Conservation (phyloP, 2,329 filamentous ascomycete species). For the Didymellaceae sp. region DNA sequence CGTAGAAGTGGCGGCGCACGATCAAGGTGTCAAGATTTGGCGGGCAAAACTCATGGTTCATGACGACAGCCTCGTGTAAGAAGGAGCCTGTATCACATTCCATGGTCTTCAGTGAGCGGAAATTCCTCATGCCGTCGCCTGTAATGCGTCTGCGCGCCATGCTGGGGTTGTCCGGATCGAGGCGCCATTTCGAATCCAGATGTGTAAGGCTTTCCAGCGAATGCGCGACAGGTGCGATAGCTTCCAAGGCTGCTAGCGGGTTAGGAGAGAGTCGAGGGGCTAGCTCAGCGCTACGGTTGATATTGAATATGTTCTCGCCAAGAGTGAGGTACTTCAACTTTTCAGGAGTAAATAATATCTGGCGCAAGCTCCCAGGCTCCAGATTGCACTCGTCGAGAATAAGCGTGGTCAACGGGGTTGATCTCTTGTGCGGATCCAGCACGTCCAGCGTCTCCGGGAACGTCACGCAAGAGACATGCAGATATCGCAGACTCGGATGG, state of each 20-base stretch:
- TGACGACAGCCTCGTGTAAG: conserved; percentile 35
- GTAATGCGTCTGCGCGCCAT: conserved; percentile 22
- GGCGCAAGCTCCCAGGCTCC: conserved; percentile 27
- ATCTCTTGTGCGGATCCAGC: conserved; percentile 26
- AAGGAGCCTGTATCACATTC: conserved; percentile 43
- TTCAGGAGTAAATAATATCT: conserved; percentile 39
- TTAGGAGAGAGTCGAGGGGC: conserved; percentile 26
- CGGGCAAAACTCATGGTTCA: conserved; percentile 36
- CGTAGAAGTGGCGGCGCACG: conserved; percentile 31
- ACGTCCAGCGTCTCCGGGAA: conserved; percentile 28
- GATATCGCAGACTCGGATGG: conserved; percentile 41
- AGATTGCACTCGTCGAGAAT: conserved; percentile 47
- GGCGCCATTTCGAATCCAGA: conserved; percentile 33
- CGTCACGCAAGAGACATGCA: conserved; percentile 43
- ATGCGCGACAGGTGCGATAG: conserved; percentile 37
- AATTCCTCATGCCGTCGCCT: conserved; percentile 42
- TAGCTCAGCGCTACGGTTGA: conserved; percentile 17
- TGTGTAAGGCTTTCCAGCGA: conserved; percentile 41
- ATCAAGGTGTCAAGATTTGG: conserved; percentile 39
- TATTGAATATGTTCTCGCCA: conserved; percentile 44
- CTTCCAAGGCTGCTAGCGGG: conserved; percentile 28
- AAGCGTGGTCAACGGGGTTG: conserved; percentile 40
- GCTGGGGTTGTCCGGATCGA: conserved; percentile 20
- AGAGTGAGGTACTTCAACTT: conserved; percentile 40
- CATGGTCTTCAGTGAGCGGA: conserved; percentile 36